Percentiles rank a stretch among this genome's conserved stretches.
Conservation (phyloP, 2,329 filamentous ascomycete genomes). For the Apiospora rasikravindrae region DNA sequence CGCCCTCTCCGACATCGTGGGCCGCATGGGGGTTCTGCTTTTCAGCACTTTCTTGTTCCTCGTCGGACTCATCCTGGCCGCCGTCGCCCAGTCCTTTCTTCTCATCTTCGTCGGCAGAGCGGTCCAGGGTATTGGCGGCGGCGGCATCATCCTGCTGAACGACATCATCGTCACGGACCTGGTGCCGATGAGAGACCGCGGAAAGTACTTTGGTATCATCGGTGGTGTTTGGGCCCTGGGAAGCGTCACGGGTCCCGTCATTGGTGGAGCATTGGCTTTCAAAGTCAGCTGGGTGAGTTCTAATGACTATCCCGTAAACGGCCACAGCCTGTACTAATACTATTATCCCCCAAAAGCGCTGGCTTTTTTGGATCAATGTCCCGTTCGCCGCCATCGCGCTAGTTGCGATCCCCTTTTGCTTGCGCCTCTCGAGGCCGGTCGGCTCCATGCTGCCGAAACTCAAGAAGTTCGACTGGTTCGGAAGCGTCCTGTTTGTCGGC, state of each 20-base stretch:
- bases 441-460: slow-evolving; percentile 55
- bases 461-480: slow-evolving; percentile 66
- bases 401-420: slow-evolving; percentile 45
- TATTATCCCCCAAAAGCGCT: slow-evolving; percentile 34
- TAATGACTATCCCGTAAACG: too few species aligned
- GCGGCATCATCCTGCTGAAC: slow-evolving; percentile 5
- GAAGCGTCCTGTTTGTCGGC: slow-evolving; percentile 63
- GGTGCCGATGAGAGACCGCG: slow-evolving; percentile 41
- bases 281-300: slow-evolving; percentile 21
- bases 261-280: slow-evolving; percentile 60
- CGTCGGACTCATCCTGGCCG: neutral
- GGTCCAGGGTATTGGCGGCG: slow-evolving; percentile 41
- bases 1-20: slow-evolving; percentile 28
- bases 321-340: too few species aligned
- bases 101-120: slow-evolving; percentile 49
- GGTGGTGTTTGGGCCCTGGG: slow-evolving; percentile 51
- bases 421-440: slow-evolving; percentile 55
- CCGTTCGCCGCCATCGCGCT: slow-evolving; percentile 58
- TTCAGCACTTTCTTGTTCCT: neutral
- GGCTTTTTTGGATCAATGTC: slow-evolving; percentile 64
- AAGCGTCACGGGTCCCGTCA: slow-evolving; percentile 56
- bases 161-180: slow-evolving; percentile 38
- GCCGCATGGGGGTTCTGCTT: slow-evolving; percentile 2
- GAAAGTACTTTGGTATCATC: slow-evolving; percentile 38
- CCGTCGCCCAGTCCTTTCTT: neutral